Evolutionary conservation across 176 grass and related monocot genomes (phyloP).

Genomic region (Elaeis guineensis): DNA sequence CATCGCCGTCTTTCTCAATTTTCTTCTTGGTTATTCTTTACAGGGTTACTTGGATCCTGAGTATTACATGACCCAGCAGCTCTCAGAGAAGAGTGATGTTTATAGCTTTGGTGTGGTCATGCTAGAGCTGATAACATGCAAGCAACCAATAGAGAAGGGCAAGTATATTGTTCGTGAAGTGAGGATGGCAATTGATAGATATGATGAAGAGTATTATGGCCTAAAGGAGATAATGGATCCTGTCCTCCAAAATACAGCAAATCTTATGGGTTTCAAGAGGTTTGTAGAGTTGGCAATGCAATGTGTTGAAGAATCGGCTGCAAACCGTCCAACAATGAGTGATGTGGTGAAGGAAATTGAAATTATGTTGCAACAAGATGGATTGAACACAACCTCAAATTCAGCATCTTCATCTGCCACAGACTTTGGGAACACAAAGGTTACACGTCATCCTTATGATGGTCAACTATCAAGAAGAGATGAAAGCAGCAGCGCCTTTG

Average conservation of each 20-base stretch:
- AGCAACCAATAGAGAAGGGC: conserved; percentile 42
- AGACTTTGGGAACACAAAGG: conserved; percentile 14
- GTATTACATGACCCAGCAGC: conserved; percentile 89
- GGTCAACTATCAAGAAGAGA: background rate
- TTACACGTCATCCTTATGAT: conserved; percentile 1
- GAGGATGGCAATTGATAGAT: conserved; percentile 42
- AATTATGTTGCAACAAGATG: conserved; percentile 36
- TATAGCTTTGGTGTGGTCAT: conserved; percentile 80
- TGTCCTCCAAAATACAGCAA: conserved; percentile 32
- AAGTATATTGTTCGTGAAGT: conserved; percentile 67
- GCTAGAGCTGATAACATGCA: conserved; percentile 56
- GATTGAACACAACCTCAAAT: conserved; percentile 9
- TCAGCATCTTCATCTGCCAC: conserved; percentile 19
- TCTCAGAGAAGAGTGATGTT: conserved; percentile 77
- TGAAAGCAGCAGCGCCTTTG: conserved; percentile 9
- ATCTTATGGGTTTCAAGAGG: conserved; percentile 33
- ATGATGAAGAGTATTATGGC: conserved; percentile 44
- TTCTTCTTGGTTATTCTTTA: conserved; percentile 8
- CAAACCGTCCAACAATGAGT: conserved; percentile 52
- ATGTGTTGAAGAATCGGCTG: conserved; percentile 46
- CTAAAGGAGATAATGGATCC: conserved; percentile 50
- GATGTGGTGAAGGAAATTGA: conserved; percentile 78
- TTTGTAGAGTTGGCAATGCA: conserved; percentile 72
- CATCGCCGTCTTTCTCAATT: background rate
- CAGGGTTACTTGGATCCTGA: conserved; percentile 86